Evolutionary conservation across 176 grass and related monocot genomes (phyloP).

Genomic region (Bromus sterilis): DNA sequence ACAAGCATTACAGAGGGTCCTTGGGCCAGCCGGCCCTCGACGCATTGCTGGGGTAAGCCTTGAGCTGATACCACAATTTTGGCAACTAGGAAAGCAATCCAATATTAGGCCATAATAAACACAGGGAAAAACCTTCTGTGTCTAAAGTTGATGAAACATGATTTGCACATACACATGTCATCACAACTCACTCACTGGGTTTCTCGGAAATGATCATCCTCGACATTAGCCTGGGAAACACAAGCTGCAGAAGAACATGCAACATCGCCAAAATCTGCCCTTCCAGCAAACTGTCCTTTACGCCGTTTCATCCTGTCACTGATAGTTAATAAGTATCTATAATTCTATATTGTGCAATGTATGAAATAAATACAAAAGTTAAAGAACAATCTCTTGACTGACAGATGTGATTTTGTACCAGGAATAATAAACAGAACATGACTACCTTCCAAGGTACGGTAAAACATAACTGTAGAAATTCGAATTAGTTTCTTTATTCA

Average conservation of each 20-base stretch:
- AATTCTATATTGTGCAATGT: not conserved
- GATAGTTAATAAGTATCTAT: not conserved
- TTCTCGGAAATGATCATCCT: slow-evolving; percentile 43
- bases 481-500: not conserved
- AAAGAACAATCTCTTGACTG: not conserved
- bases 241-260: slow-evolving; percentile 35
- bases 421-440: not conserved
- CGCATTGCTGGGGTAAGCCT: slow-evolving; percentile 66
- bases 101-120: slow-evolving; percentile 14
- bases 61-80: slow-evolving; percentile 63
- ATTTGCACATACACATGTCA: slow-evolving; percentile 1
- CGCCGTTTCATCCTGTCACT: slow-evolving; percentile 47
- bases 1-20: slow-evolving; percentile 63
- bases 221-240: slow-evolving; percentile 11
- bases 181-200: slow-evolving; percentile 40
- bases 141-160: slow-evolving; percentile 7
- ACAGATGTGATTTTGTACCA: not conserved
- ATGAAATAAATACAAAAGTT: not conserved
- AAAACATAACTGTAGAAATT: not conserved
- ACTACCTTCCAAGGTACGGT: not conserved
- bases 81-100: slow-evolving; percentile 39
- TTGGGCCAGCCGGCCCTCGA: slow-evolving; percentile 59
- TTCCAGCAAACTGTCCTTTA: slow-evolving; percentile 61
- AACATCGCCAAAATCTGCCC: slow-evolving; percentile 35
- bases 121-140: not conserved